Conservation (phyloP, 306 rosid genomes). For the Cucurbita argyrosperma region DNA sequence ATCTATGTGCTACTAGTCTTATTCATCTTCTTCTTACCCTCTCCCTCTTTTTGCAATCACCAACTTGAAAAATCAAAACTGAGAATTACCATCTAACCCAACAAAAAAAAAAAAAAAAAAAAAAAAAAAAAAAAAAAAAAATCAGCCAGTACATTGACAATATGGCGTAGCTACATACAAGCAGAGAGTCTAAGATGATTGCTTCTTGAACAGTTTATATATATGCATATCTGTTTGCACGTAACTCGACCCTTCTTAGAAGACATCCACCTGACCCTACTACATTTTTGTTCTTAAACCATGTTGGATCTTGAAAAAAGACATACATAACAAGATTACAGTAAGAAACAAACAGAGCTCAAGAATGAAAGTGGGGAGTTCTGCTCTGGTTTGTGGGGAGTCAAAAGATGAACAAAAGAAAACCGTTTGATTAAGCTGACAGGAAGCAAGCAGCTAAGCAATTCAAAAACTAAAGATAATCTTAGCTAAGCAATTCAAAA, state of each 20-base stretch:
- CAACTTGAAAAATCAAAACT: neutral
- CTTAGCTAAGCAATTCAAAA: slow-evolving; percentile 13
- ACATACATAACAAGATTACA: neutral
- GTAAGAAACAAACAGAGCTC: neutral
- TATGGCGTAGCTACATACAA: neutral
- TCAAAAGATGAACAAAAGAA: neutral
- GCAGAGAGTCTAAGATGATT: neutral
- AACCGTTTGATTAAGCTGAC: neutral
- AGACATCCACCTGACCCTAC: too few species aligned
- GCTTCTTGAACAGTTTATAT: neutral
- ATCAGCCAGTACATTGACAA: neutral
- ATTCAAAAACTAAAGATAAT: slow-evolving; percentile 6
- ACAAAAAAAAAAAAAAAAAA: neutral
- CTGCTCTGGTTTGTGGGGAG: neutral
- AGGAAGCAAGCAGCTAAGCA: neutral
- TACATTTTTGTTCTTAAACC: neutral
- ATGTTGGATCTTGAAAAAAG: neutral
- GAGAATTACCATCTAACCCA: neutral
- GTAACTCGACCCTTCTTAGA: too few species aligned
- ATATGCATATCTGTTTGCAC: too few species aligned
- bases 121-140: neutral
- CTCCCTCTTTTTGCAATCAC: neutral
- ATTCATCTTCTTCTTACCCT: neutral
- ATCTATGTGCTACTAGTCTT: neutral
- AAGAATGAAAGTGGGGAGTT: neutral